A percentile compares a stretch with the other conserved stretches of the same genome.
These are phyloP conservation scores for Aspergillus sp. DNA, from an alignment of 2,329 filamentous ascomycete genomes.

Conservation along the genomic window DNA sequence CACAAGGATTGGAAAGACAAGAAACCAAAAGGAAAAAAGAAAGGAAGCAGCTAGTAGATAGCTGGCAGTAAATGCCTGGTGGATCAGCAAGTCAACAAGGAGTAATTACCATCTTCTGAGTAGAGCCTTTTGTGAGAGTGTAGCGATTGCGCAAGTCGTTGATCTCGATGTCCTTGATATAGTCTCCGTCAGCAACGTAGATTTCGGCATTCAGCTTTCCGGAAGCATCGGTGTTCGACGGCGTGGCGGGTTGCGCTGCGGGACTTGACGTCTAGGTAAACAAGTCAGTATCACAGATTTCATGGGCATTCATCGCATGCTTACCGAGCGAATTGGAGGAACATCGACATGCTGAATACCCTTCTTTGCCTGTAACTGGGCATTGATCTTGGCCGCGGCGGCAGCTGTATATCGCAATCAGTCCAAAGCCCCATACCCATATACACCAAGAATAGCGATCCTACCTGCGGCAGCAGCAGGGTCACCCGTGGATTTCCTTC, in stretches of 20 bases:
- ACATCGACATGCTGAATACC: conserved; percentile 86
- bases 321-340: conserved; percentile 64
- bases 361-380: conserved; percentile 76
- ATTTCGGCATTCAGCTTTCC: conserved; percentile 73
- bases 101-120: conserved; percentile 99
- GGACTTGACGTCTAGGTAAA: conserved; percentile 41
- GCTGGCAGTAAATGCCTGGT: conserved; percentile 40
- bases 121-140: conserved; percentile 90
- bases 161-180: conserved; percentile 97
- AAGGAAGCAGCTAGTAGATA: conserved; percentile 28
- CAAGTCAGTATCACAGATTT: conserved; percentile 7
- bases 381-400: conserved; percentile 81
- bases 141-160: conserved; percentile 97
- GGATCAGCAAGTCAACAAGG: conserved; percentile 63
- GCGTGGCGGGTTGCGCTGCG: conserved; percentile 49
- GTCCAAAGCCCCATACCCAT: conserved; percentile 3
- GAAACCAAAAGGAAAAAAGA: conserved; percentile 26
- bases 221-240: conserved; percentile 40
- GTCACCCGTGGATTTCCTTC: conserved; percentile 49
- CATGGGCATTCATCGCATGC: conserved; percentile 9
- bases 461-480: conserved; percentile 72
- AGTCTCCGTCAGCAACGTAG: conserved; percentile 94
- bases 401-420: conserved; percentile 53
- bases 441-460: conserved; percentile 5
- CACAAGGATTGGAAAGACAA: conserved; percentile 31